Evolutionary conservation across 441 rosid genomes (phyloP), one percentile per base, ranked within the genome.

Genomic region (Adansonia gregorii): DNA sequence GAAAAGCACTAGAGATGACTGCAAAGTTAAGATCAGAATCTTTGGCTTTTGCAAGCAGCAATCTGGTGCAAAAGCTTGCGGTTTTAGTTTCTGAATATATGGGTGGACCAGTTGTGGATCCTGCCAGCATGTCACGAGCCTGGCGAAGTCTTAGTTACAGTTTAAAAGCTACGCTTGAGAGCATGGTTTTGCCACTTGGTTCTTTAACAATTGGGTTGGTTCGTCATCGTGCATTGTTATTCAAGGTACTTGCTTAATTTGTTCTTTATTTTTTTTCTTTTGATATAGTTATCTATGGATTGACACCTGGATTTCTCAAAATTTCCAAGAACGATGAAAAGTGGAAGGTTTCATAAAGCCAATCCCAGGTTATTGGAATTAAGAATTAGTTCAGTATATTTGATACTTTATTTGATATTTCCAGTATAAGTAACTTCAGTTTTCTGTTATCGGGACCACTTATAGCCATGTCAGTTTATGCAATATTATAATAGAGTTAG

Each of bases 141-240:
- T 95, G 97, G 94, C 73, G 75, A 76, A 89, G 91, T 81, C 92
- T 91, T 80, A 94, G 91, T 74, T 89, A 86, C 86, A 88, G 92
- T 81, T 86, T 95, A 86, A 95, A 85, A 86, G 88, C 91, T 61
- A 95, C 96, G 70, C 96, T 90, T 51, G 95, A 96, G 43, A 92
- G 98, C 87, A 90, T 92, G 97, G 98, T 95, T 78, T 88, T 95
- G 88, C 99, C 99, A 0, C 92, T 95, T 80, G 99, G 99, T 81
- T 92, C 98, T 75, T 79, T 95, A 31, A 93, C 93, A 73, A 89
- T 95, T 74, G 99, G 99, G 72, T 79, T 95, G 91, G 94, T 98
- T 84, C 98, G 98, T 75, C 99, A 95, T 82, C 97, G 99, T 55
- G 95, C 99, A 56, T 85, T 95, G 85, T 78, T 95, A 81, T 93